Evolutionary conservation across 1,139 yeast genomes (phyloP).

Genomic region (Taphrina pruni): DNA sequence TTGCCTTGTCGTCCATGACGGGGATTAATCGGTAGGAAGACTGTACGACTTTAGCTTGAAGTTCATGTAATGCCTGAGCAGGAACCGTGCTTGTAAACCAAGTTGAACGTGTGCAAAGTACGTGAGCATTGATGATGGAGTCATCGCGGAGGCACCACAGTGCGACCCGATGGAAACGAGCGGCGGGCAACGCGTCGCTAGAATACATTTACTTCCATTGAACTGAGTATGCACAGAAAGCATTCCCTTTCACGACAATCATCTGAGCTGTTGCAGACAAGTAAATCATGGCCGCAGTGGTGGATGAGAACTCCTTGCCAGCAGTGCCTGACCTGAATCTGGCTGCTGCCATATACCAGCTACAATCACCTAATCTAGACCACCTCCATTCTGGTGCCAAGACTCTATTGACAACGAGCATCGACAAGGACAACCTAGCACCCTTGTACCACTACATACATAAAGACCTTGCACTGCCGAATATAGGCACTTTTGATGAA

Average conservation of each 20-base stretch:
- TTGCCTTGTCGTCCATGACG: slow-evolving; percentile 1
- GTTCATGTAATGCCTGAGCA: background rate
- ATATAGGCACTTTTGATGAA: slow-evolving; percentile 63
- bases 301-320: slow-evolving; percentile 38
- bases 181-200: slow-evolving; percentile 5
- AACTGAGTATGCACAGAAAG: too few relatives aligned
- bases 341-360: slow-evolving; percentile 75
- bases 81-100: background rate
- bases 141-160: slow-evolving; percentile 5
- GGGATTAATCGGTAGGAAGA: too few relatives aligned
- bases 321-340: slow-evolving; percentile 72
- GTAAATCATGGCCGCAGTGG: slow-evolving; percentile 11
- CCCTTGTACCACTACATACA: slow-evolving; percentile 81
- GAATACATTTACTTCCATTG: too few relatives aligned
- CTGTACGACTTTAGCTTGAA: too few relatives aligned
- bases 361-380: slow-evolving; percentile 56
- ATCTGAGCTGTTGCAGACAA: background rate
- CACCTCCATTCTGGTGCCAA: slow-evolving; percentile 56
- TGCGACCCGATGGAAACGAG: background rate
- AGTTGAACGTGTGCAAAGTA: too few relatives aligned
- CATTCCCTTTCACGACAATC: background rate
- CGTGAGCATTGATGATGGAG: background rate
- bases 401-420: slow-evolving; percentile 59
- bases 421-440: slow-evolving; percentile 70
- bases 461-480: slow-evolving; percentile 54